phyloP scores from a whole-genome alignment of 2,329 filamentous ascomycete species.

The Exophiala spinifera region DNA sequence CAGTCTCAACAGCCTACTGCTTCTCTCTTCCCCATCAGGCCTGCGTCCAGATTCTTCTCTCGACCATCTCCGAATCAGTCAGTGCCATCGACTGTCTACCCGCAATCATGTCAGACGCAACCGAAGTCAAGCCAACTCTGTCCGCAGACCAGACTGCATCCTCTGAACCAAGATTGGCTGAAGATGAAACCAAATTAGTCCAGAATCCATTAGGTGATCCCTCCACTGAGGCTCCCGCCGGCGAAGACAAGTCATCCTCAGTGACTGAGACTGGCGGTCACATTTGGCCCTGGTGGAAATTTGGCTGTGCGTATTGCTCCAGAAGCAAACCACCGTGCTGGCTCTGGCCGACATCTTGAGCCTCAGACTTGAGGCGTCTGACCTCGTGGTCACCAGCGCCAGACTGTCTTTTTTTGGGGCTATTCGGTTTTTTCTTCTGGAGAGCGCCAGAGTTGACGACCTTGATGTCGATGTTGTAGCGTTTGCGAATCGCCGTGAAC shows the following conservation, averaged over 20 bases:
- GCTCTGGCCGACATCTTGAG: background rate
- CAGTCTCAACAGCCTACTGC: constrained; percentile 23
- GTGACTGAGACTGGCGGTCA: constrained; percentile 17
- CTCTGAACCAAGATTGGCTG: constrained; percentile 20
- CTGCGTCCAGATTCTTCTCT: background rate
- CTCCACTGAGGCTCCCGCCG: constrained; percentile 19
- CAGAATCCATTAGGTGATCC: too few species aligned
- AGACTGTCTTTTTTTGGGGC: constrained; percentile 19
- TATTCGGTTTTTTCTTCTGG: constrained; percentile 21
- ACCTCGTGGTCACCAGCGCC: background rate
- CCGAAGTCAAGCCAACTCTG: constrained; percentile 26
- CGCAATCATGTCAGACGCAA: constrained; percentile 23
- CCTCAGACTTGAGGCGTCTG: background rate
- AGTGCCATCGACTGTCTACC: constrained; percentile 4
- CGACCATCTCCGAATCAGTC: background rate
- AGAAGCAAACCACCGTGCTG: background rate
- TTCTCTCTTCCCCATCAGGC: background rate
- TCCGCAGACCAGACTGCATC: constrained; percentile 26
- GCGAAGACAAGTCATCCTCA: constrained; percentile 22
- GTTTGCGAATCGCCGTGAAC: constrained; percentile 21
- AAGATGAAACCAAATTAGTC: constrained; percentile 28
- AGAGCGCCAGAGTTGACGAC: constrained; percentile 24
- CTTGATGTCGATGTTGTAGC: constrained; percentile 25
- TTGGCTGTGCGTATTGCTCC: background rate
- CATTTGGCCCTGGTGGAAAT: background rate